These are phyloP conservation scores for Pseudopithomyces maydicus DNA, from an alignment of 2,329 filamentous ascomycete genomes.

Conservation along the genomic window DNA sequence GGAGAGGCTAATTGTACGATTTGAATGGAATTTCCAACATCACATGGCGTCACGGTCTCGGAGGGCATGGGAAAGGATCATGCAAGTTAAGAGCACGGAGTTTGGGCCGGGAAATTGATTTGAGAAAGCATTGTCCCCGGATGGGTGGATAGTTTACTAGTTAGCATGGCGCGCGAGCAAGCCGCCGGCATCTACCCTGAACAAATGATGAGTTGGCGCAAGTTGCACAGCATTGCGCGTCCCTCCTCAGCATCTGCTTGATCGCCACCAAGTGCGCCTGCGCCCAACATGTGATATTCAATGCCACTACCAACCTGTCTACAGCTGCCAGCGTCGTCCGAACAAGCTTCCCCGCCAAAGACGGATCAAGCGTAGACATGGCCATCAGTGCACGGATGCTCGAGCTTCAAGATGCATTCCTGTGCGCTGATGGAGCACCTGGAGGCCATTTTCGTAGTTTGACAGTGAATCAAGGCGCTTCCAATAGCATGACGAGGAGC, in stretches of 20 bases:
- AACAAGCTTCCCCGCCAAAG: neutral
- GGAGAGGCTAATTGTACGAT: neutral
- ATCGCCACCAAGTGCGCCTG: neutral
- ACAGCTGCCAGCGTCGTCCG: neutral
- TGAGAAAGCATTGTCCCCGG: neutral
- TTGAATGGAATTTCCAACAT: neutral
- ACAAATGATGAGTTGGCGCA: slow-evolving; percentile 12
- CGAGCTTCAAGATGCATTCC: neutral
- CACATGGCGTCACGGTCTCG: slow-evolving; percentile 6
- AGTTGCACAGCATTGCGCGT: slow-evolving; percentile 6
- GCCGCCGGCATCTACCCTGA: slow-evolving; percentile 13
- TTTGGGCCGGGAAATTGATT: slow-evolving; percentile 8
- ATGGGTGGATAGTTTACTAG: neutral
- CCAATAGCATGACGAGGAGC: neutral
- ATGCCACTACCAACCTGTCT: neutral
- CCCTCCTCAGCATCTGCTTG: neutral
- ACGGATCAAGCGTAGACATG: neutral
- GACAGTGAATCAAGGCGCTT: neutral
- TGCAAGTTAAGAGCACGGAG: slow-evolving; percentile 10
- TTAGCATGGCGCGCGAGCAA: slow-evolving; percentile 3
- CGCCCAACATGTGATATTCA: neutral
- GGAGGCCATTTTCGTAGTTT: neutral
- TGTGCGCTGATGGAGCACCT: neutral
- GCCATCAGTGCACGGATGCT: neutral
- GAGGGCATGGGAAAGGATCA: neutral